A percentile compares a stretch with the other conserved stretches of the same genome.
Evolutionary conservation across 2,329 filamentous ascomycete species (phyloP).

Genomic region (Aspergillus sergii): DNA sequence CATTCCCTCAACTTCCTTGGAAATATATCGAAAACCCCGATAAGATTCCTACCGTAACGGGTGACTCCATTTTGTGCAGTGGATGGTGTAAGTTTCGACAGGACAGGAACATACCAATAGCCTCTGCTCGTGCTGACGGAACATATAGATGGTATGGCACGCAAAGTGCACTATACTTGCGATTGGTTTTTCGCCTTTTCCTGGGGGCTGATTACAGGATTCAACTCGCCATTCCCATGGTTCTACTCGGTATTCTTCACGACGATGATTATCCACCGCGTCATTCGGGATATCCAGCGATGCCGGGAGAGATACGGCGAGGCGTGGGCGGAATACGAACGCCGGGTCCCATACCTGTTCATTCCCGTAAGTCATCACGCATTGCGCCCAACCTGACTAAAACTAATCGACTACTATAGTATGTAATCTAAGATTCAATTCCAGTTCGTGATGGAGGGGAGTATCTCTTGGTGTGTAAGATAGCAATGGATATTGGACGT

Average conservation of each 20-base stretch:
- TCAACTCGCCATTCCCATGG: constrained; percentile 80
- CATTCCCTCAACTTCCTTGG: constrained; percentile 88
- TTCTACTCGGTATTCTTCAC: constrained; percentile 83
- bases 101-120: not conserved
- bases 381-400: not conserved
- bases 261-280: constrained; percentile 77
- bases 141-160: constrained; percentile 62
- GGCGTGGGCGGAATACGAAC: constrained; percentile 79
- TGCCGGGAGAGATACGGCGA: constrained; percentile 78
- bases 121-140: constrained; percentile 5
- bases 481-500: not conserved
- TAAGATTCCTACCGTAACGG: constrained; percentile 70
- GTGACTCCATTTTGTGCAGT: constrained; percentile 76
- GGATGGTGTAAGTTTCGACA: constrained; percentile 70
- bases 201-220: constrained; percentile 80
- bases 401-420: constrained; percentile 13
- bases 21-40: constrained; percentile 77
- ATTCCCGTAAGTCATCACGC: constrained; percentile 61
- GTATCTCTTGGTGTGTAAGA: not conserved
- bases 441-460: not conserved
- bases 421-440: constrained; percentile 17
- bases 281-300: constrained; percentile 70
- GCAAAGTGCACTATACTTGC: constrained; percentile 79
- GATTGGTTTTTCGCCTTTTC: constrained; percentile 75
- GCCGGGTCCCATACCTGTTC: constrained; percentile 77